These are phyloP conservation scores for Delonix regia DNA, from an alignment of 306 rosid genomes.

Conservation along the genomic window DNA sequence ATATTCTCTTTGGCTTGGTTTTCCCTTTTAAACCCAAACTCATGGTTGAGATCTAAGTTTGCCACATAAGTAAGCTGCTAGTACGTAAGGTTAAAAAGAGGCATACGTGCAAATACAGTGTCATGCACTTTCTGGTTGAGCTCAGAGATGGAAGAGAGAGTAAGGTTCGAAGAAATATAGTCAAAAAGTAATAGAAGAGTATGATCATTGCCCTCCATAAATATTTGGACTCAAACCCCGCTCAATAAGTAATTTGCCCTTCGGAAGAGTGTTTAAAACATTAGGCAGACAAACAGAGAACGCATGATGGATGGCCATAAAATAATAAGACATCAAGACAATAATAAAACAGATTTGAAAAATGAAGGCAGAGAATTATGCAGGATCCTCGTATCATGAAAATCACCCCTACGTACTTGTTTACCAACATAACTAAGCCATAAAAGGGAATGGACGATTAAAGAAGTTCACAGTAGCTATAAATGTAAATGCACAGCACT, in stretches of 20 bases:
- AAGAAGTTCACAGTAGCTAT: neutral
- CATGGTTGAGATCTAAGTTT: neutral
- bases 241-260: constrained; percentile 15
- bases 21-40: neutral
- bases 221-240: neutral
- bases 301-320: neutral
- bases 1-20: neutral
- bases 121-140: constrained; percentile 10
- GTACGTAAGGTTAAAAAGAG: neutral
- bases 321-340: constrained; percentile 5
- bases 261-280: neutral
- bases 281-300: neutral
- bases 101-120: constrained; percentile 7
- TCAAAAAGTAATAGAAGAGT: neutral
- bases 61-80: neutral
- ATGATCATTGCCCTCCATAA: neutral
- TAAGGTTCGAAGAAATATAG: neutral
- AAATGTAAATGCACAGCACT: neutral
- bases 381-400: constrained; percentile 23
- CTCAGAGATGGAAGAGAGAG: constrained; percentile 11
- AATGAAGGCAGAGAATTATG: constrained; percentile 23
- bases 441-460: neutral
- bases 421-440: neutral
- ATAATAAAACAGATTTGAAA: neutral
- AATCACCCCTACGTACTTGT: constrained; percentile 8